These are phyloP conservation scores for Asterochloris sp. DNA, from an alignment of 139 green algal genomes.

Conservation along the genomic window DNA sequence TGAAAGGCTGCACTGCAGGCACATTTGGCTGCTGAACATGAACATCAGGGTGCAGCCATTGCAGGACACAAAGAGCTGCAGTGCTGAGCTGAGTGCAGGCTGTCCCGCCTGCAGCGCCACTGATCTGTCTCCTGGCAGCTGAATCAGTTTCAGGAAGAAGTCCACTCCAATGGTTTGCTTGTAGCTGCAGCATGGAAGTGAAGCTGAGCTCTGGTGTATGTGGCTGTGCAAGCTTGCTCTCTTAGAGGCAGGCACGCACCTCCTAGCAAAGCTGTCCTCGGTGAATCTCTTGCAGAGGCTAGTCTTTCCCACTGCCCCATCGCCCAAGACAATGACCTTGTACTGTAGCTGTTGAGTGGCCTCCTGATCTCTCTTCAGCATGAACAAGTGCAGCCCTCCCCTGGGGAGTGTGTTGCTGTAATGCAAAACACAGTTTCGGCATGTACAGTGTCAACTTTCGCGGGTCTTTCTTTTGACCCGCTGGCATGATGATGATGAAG, in stretches of 20 bases:
- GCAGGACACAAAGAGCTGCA: not conserved
- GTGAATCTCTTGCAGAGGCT: constrained; percentile 5
- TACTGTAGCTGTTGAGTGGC: not conserved
- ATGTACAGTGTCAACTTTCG: no score
- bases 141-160: constrained; percentile 11
- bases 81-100: not conserved
- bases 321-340: not conserved
- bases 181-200: not conserved
- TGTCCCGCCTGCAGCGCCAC: constrained; percentile 6
- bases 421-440: no score
- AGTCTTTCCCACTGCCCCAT: constrained; percentile 9
- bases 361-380: no score
- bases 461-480: no score
- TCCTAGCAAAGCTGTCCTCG: constrained; percentile 1
- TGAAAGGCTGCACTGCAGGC: not conserved
- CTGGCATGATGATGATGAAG: no score
- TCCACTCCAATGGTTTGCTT: constrained; percentile 14
- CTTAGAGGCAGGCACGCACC: not conserved
- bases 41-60: not conserved
- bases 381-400: no score
- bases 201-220: not conserved
- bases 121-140: not conserved
- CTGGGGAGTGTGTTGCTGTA: no score
- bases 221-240: not conserved
- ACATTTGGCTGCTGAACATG: not conserved